A percentile compares a stretch with the other conserved stretches of the same genome.
Evolutionary conservation across 768 basidiomycete species (phyloP).

Genomic region (Gautieria morchelliformis): DNA sequence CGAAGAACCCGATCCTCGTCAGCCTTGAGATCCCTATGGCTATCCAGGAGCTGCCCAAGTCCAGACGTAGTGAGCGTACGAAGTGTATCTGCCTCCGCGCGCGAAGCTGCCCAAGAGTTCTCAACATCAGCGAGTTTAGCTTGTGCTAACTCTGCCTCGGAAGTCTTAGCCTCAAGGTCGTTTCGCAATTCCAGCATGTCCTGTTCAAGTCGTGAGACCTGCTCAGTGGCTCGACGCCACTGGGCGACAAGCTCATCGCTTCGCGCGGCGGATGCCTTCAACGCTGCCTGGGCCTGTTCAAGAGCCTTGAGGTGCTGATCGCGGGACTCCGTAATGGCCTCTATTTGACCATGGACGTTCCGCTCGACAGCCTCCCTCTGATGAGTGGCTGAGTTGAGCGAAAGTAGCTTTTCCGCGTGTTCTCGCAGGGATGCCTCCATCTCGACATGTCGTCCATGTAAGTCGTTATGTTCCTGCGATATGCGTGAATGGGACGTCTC

Average conservation of each 20-base stretch:
- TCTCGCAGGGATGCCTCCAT: constrained; percentile 65
- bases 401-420: constrained; percentile 62
- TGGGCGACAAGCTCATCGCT: constrained; percentile 71
- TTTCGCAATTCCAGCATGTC: constrained; percentile 72
- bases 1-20: constrained; percentile 72
- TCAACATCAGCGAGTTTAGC: constrained; percentile 69
- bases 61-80: constrained; percentile 78
- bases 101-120: constrained; percentile 84
- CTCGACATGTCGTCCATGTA: constrained; percentile 52
- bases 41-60: constrained; percentile 79
- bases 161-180: constrained; percentile 67
- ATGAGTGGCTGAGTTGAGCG: constrained; percentile 63
- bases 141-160: constrained; percentile 64
- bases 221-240: constrained; percentile 60
- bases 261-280: constrained; percentile 66
- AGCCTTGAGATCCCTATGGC: constrained; percentile 73
- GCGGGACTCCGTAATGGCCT: constrained; percentile 57
- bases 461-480: constrained; percentile 52
- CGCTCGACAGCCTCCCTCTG: constrained; percentile 74
- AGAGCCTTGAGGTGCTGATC: constrained; percentile 84
- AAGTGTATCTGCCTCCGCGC: constrained; percentile 88
- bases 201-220: constrained; percentile 58
- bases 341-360: constrained; percentile 53
- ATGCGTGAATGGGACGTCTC: constrained; percentile 61
- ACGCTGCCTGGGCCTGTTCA: constrained; percentile 73